These are phyloP conservation scores for Pseudogymnoascus sp. DNA, from an alignment of 2,329 filamentous ascomycete species.

Conservation along the genomic window DNA sequence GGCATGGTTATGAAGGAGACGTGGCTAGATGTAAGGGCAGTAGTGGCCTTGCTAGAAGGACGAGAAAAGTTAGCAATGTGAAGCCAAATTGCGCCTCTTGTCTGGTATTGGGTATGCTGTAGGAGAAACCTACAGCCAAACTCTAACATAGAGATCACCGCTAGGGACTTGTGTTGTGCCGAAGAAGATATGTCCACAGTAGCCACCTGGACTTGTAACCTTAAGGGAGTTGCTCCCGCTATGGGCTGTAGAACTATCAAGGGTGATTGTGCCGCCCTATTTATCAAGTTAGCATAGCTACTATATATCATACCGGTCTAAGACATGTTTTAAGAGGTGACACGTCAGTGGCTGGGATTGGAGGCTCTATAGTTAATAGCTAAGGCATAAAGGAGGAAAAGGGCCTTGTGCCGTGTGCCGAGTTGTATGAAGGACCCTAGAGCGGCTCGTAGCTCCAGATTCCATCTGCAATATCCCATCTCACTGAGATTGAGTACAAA, in stretches of 20 bases:
- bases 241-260: slow-evolving; percentile 49
- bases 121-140: slow-evolving; percentile 42
- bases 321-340: background rate
- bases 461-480: background rate
- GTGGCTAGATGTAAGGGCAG: slow-evolving; percentile 49
- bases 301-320: background rate
- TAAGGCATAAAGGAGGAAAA: background rate
- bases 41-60: slow-evolving; percentile 42
- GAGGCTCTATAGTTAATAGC: background rate
- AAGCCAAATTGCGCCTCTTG: slow-evolving; percentile 7
- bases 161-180: slow-evolving; percentile 47
- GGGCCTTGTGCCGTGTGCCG: background rate
- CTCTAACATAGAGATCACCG: slow-evolving; percentile 49
- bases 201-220: slow-evolving; percentile 45
- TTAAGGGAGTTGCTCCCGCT: slow-evolving; percentile 47
- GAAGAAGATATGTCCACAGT: slow-evolving; percentile 53
- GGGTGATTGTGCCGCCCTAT: slow-evolving; percentile 41
- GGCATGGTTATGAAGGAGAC: slow-evolving; percentile 58
- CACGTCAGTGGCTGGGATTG: background rate
- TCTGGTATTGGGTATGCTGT: background rate
- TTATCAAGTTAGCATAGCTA: background rate
- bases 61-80: slow-evolving; percentile 18
- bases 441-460: background rate
- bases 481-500: background rate
- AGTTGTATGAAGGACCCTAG: background rate